These are phyloP conservation scores for Aspergillus sojae DNA, from an alignment of 2,329 filamentous ascomycete species.

Conservation along the genomic window DNA sequence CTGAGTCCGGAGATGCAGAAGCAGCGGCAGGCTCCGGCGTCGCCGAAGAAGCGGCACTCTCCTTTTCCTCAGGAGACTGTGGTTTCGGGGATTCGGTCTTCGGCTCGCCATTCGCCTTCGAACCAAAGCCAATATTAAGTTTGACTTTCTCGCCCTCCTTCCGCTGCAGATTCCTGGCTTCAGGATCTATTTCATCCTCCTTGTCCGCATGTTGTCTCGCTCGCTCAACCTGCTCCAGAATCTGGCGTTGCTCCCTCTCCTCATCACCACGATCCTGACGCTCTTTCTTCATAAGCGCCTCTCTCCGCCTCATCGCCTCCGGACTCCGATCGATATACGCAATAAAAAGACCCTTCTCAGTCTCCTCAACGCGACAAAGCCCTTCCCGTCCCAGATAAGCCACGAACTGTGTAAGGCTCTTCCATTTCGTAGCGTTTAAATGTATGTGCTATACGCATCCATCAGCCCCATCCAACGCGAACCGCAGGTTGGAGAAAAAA, in stretches of 20 bases:
- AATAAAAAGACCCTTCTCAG: conserved; percentile 78
- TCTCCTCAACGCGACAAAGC: conserved; percentile 87
- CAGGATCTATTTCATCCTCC: conserved; percentile 47
- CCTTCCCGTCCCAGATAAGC: conserved; percentile 85
- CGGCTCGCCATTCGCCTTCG: conserved; percentile 29
- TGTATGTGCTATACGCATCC: conserved; percentile 65
- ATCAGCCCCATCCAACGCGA: not conserved
- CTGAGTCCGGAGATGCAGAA: conserved; percentile 17
- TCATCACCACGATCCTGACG: conserved; percentile 88
- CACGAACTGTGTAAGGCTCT: conserved; percentile 83
- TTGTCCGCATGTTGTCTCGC: conserved; percentile 65
- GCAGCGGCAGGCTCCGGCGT: conserved; percentile 19
- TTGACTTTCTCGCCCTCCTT: conserved; percentile 76
- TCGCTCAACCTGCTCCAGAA: conserved; percentile 79
- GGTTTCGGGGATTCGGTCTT: conserved; percentile 25
- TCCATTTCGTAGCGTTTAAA: conserved; percentile 92
- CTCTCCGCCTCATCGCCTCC: conserved; percentile 77
- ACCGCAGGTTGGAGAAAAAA: not conserved
- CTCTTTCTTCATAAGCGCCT: conserved; percentile 81
- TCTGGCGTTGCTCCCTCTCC: conserved; percentile 79
- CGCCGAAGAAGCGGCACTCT: conserved; percentile 10
- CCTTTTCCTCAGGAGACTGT: conserved; percentile 28
- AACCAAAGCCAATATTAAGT: conserved; percentile 61
- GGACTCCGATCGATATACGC: conserved; percentile 91
- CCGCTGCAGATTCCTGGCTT: conserved; percentile 50